Base-by-base conservation (phyloP, 495 filamentous ascomycete genomes). In the Lindgomyces ingoldianus region DNA sequence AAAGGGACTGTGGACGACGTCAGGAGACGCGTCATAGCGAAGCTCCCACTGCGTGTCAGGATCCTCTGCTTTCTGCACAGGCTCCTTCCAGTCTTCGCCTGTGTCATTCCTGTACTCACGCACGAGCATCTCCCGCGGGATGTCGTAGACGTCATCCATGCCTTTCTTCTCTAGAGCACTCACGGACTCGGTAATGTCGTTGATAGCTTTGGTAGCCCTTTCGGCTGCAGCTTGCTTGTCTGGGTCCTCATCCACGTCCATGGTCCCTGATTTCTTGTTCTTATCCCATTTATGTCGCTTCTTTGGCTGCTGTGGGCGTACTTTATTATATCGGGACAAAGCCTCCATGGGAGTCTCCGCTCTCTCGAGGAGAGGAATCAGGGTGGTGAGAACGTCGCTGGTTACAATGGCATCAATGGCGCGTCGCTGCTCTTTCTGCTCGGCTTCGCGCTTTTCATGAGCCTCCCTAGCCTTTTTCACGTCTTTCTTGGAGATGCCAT, bases 311-410 rank as follows among this genome's bases (percentile, higher is more conserved):
- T 86, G 87, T 42, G 78, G 84, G 53, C 86, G 82, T 0, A 84
- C 81, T 63, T 87, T 90, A 9, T 89, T 89, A 16, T 97, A 76
- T 51, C 94, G 80, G 22, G 89, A 90, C 18, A 99, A 79, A 0
- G 95, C 90, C 74, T 99, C 94, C 18, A 99, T 74, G 8, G 90
- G 84, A 0, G 92, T 96, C 76, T 99, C 94, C 10, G 91, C 91
- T 57, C 81, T 84, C 67, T 96, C 89, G 10, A 98, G 78, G 29
- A 81, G 76, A 10, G 76, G 65, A 36, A 98, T 96, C 36, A 99
- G 77, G 0, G 79, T 81, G 44, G 80, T 82, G 4, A 98, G 76
- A 3, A 91, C 76, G 55, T 97, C 94, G 1, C 83, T 81, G 1
- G 90, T 91, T 18, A 90, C 73, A 4, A 92, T 72, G 39, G 83